phyloP scores from a whole-genome alignment of 129 eudicot genomes.

The Pseudognaphalium luteoalbum region DNA sequence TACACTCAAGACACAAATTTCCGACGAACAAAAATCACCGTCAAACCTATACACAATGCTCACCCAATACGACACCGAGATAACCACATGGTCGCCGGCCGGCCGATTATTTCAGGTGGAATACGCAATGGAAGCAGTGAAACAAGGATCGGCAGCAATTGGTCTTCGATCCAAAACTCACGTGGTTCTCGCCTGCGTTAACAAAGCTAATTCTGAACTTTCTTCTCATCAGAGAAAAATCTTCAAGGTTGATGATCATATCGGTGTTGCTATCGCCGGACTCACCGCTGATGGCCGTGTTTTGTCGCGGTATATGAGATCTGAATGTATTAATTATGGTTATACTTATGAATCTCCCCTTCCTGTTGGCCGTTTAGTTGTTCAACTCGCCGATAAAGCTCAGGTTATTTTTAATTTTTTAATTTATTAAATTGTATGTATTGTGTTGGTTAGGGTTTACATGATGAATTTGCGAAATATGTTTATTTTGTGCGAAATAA shows the following conservation, averaged over 20 bases:
- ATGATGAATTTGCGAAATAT: too few relatives aligned
- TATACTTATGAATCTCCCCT: slow-evolving; percentile 81
- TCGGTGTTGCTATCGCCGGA: slow-evolving; percentile 97
- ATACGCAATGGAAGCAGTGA: slow-evolving; percentile 99
- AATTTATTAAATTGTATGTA: too few relatives aligned
- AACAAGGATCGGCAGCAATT: slow-evolving; percentile 97
- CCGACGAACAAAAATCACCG: slow-evolving; percentile 10
- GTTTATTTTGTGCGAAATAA: too few relatives aligned
- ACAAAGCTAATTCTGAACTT: slow-evolving; percentile 84
- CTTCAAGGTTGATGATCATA: slow-evolving; percentile 95
- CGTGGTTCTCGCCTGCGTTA: slow-evolving; percentile 83
- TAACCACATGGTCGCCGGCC: slow-evolving; percentile 93
- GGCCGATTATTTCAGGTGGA: slow-evolving; percentile 94
- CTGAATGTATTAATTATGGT: slow-evolving; percentile 74
- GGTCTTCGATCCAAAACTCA: slow-evolving; percentile 97
- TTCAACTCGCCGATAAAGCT: slow-evolving; percentile 97
- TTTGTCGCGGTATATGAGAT: slow-evolving; percentile 85
- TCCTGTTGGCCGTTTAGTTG: slow-evolving; percentile 93
- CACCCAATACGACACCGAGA: slow-evolving; percentile 84
- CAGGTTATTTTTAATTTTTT: slow-evolving; percentile 49
- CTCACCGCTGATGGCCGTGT: slow-evolving; percentile 98
- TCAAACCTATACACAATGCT: slow-evolving; percentile 43
- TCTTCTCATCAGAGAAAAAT: slow-evolving; percentile 98
- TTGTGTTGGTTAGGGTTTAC: too few relatives aligned
- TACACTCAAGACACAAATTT: slow-evolving; percentile 8